Percentiles rank a stretch among this genome's conserved stretches.
phyloP scores from a whole-genome alignment of 1,284 basidiomycete species.

The Sporisorium sorghi region DNA sequence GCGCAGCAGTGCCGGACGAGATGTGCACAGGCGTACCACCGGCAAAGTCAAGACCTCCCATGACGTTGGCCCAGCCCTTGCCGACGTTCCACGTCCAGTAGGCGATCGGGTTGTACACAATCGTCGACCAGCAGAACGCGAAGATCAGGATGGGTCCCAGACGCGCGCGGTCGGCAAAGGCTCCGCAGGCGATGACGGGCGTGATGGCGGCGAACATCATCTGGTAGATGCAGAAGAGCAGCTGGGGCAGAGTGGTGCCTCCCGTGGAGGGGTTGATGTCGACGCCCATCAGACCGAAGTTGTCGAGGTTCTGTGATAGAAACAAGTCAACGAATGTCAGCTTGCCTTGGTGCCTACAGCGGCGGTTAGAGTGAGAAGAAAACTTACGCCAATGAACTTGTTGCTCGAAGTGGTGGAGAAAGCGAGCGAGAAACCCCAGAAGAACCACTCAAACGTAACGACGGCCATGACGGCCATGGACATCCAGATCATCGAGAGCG shows the following conservation, averaged over 20 bases:
- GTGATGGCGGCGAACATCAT: constrained; percentile 84
- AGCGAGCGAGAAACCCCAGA: constrained; percentile 70
- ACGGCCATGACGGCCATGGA: constrained; percentile 81
- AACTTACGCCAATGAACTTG: constrained; percentile 71
- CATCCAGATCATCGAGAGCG: constrained; percentile 89
- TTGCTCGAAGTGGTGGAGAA: constrained; percentile 70
- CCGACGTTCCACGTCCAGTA: constrained; percentile 68
- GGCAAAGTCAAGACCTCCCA: constrained; percentile 71
- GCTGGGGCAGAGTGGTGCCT: constrained; percentile 75
- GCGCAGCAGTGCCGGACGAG: constrained; percentile 69
- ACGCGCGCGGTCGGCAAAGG: constrained; percentile 88
- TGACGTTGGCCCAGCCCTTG: constrained; percentile 64
- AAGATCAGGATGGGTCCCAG: constrained; percentile 86
- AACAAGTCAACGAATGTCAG: background rate
- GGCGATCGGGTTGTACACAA: constrained; percentile 78
- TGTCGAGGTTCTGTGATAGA: constrained; percentile 73
- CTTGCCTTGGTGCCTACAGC: no score
- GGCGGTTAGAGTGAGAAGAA: no score
- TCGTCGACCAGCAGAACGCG: constrained; percentile 88
- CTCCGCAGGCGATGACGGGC: constrained; percentile 81
- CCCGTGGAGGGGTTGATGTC: constrained; percentile 77
- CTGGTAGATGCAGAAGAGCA: constrained; percentile 90
- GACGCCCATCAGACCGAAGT: constrained; percentile 87
- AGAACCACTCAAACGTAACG: constrained; percentile 77
- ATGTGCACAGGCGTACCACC: constrained; percentile 71